Conservation (phyloP, 2,329 filamentous ascomycete genomes). For the Raffaelea arxii region DNA sequence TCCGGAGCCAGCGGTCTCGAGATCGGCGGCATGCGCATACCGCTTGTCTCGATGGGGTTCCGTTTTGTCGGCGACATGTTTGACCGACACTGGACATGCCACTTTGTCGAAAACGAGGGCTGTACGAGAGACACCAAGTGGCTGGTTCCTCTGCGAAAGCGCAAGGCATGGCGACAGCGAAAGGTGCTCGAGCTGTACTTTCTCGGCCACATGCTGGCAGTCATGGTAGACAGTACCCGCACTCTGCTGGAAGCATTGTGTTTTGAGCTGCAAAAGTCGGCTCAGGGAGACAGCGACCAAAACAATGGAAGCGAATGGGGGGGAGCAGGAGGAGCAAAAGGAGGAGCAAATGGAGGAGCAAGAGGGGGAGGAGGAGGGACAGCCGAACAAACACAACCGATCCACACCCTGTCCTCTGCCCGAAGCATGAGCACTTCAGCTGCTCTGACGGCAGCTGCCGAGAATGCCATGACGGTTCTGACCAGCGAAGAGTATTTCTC, state of each 20-base stretch:
- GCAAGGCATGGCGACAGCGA: not conserved
- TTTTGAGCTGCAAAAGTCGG: not conserved
- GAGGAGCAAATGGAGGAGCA: no score
- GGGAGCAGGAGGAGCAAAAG: no score
- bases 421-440: not conserved
- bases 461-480: not conserved
- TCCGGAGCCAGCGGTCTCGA: not conserved
- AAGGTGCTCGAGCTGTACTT: not conserved
- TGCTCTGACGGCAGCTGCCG: not conserved
- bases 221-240: not conserved
- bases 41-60: not conserved
- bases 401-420: not conserved
- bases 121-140: not conserved
- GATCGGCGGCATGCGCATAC: not conserved
- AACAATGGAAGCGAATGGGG: not conserved
- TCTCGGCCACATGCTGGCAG: not conserved
- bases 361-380: no score
- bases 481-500: not conserved
- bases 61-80: not conserved
- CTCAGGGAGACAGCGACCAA: not conserved
- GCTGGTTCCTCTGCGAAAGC: no score
- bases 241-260: not conserved
- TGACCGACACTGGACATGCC: not conserved
- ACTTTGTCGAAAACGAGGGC: not conserved
- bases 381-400: not conserved